Base-by-base conservation (phyloP, 2,329 filamentous ascomycete species). In the Echinosphaeria canescens region DNA sequence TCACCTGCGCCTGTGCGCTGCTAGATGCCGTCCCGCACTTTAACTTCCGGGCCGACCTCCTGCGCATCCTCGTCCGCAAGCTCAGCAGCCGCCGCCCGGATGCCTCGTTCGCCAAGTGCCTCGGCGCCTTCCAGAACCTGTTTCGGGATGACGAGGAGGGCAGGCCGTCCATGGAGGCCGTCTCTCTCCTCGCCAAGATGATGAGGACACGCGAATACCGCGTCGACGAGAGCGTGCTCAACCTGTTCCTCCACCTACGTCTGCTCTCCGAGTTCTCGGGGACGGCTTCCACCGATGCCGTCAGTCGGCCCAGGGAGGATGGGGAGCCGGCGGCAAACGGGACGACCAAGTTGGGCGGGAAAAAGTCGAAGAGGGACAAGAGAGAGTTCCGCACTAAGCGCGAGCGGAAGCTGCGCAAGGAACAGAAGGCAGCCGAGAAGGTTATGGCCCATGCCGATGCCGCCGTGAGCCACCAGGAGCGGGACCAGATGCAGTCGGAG, bases 381-480 rank as follows among this genome's bases (percentile, higher is more conserved):
- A 71, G 66, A 36, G 75, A 82, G 34, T 93, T 91, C 50, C 65
- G 82, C 26, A 92, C 81, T 8, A 98, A 98, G 53, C 73, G 74
- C 31, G 61, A 79, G 44, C 67, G 81, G 32, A 98, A 98, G 53
- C 41, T 73, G 1, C 48, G 79, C 32, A 84, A 81, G 47, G 82
- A 95, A 48, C 73, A 79, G 31, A 93, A 88, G 48, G 64, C 64
- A 1, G 65, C 93, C 2, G 79, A 90, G 36, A 91, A 92, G 46
- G 85, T 95, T 40, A 82, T 98, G 74, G 72, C 72, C 24, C 72
- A 85, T 41, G 85, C 88, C 2, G 84, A 95, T 45, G 88, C 88
- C 3, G 61, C 78, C 4, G 85, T 95, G 32, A 78, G 72, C 36
- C 78, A 93, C 41, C 85, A 98, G 47, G 82, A 93, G 48, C 69